phyloP scores from a whole-genome alignment of 2,329 filamentous ascomycete genomes.

The Ophiostoma perfectum region DNA sequence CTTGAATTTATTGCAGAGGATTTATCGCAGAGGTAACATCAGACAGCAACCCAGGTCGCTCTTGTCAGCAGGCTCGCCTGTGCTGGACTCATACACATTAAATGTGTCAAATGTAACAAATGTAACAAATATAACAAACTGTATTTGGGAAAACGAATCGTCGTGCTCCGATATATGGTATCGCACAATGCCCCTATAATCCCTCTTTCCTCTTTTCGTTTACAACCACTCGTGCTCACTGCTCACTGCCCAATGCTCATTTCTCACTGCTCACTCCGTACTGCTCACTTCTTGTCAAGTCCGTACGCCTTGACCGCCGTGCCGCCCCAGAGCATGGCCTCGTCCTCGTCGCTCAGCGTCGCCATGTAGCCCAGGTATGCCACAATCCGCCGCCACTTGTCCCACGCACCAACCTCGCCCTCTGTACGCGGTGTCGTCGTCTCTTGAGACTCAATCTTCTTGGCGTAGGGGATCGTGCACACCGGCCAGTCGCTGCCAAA shows the following conservation, averaged over 20 bases:
- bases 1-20: too few relatives aligned
- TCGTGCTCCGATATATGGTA: not conserved
- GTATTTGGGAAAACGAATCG: not conserved
- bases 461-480: constrained; percentile 60
- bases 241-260: not conserved
- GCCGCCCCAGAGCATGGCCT: constrained; percentile 63
- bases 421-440: constrained; percentile 27
- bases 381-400: constrained; percentile 68
- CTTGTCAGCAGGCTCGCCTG: too few relatives aligned
- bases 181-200: not conserved
- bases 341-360: constrained; percentile 54
- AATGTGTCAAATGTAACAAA: too few relatives aligned
- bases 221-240: too few relatives aligned
- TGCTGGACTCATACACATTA: too few relatives aligned
- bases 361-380: constrained; percentile 61
- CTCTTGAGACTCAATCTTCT: constrained; percentile 15
- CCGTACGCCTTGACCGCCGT: constrained; percentile 69
- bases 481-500: constrained; percentile 94
- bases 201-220: too few relatives aligned
- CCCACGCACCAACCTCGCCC: constrained; percentile 58
- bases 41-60: too few relatives aligned
- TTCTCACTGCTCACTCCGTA: not conserved
- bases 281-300: constrained; percentile 32
- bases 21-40: too few relatives aligned
- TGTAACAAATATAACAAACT: not conserved